These are phyloP conservation scores for Thielaviopsis euricoi DNA, from an alignment of 2,329 filamentous ascomycete genomes.

Conservation along the genomic window DNA sequence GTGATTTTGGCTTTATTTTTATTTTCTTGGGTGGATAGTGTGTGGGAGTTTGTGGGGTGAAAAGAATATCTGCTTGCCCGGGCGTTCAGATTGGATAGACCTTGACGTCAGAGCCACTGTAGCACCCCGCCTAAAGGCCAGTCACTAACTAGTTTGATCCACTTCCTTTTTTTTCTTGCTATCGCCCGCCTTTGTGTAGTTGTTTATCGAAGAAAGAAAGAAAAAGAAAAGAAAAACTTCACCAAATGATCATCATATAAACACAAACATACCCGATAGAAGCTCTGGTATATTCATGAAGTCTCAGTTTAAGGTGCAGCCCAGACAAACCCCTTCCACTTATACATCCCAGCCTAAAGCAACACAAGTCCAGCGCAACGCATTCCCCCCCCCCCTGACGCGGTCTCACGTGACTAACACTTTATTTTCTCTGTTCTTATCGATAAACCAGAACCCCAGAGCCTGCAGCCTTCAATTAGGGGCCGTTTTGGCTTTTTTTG, in stretches of 20 bases:
- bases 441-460: neutral
- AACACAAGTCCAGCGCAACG: neutral
- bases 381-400: neutral
- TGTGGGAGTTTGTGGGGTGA: neutral
- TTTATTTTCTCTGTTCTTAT: neutral
- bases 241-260: no score
- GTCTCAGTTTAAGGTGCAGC: no score
- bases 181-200: no score
- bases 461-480: neutral
- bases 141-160: neutral
- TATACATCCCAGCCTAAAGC: neutral
- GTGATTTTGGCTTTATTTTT: no score
- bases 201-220: no score
- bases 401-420: neutral
- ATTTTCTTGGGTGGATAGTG: neutral
- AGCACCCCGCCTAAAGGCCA: neutral
- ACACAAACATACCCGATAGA: no score
- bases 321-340: no score
- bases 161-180: no score
- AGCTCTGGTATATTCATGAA: no score
- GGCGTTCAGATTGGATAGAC: neutral
- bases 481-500: neutral
- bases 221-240: no score
- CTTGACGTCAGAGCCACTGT: neutral
- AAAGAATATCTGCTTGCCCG: neutral